Base-by-base conservation (phyloP, 192 early-diverging fungal species). In the Coemansia reversa region DNA sequence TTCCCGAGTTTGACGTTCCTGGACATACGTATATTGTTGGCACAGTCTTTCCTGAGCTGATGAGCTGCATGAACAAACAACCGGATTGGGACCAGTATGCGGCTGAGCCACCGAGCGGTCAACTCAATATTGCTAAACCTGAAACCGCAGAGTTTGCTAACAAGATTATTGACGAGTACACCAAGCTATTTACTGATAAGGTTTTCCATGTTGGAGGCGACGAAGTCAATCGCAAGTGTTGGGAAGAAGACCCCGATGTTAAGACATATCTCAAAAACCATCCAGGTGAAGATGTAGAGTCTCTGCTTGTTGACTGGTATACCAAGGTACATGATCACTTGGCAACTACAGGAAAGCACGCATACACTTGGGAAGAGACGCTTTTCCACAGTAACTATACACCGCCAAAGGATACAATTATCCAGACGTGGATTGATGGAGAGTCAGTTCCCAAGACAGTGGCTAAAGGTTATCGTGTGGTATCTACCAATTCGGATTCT, bases 1-100 rank as follows among this genome's bases (percentile, higher is more conserved):
- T 95, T 47, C 93, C 93, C 3, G 95, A 97, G 73, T 84, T 94
- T 57, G 94, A 97, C 64, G 91, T 92, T 68, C 91, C 92, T 23
- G 89, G 89, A 0, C 90, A 96, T 65, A 90, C 87, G 6, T 74
- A 81, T 50, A 74, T 80, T 79, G 48, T 88, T 11, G 72, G 79
- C 5, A 75, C 69, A 69, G 70, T 63, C n/a, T 61, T 81, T 22
- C 85, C 89, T 25, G 81, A 89, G 64, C 63, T 86, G 51, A 83
- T 88, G 70, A 76, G 80, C 55, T 92, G 86, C 72, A 48, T 67
- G 30, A 84, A 86, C 63, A 75, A 72, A 33, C 85, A 83, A 75
- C 89, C 88, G 68, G 69, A 66, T 52, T 83, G 82, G 67, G 85
- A 86, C 72, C 56, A 67, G 24, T 88, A 84, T 74, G 87, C 87